A percentile compares a stretch with the other conserved stretches of the same genome.
phyloP scores from a whole-genome alignment of 345 rosid genomes.

The Eucalyptus curtisii region DNA sequence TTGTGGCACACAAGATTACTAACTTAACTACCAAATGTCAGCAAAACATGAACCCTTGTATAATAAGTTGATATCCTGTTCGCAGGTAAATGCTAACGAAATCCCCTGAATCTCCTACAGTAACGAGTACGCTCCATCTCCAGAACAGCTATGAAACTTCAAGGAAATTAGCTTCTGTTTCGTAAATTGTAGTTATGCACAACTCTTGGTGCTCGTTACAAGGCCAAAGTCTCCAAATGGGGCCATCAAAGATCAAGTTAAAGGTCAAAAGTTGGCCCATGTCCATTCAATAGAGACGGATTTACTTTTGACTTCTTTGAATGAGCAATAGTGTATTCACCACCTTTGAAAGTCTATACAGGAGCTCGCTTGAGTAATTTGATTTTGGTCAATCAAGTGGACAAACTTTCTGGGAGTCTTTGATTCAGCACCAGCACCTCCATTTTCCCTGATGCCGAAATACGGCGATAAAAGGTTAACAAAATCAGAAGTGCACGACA shows the following conservation, averaged over 20 bases:
- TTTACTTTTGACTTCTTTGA: background rate
- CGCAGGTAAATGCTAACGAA: background rate
- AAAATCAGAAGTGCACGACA: background rate
- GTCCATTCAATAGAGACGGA: background rate
- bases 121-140: background rate
- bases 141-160: background rate
- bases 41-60: background rate
- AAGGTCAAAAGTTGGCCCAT: background rate
- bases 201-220: background rate
- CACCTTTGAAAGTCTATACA: background rate
- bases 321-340: background rate
- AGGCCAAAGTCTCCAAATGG: background rate
- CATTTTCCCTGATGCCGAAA: background rate
- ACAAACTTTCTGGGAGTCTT: background rate
- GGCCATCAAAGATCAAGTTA: background rate
- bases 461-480: fast-evolving
- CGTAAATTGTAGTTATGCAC: background rate
- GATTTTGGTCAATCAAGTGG: background rate
- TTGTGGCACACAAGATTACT: background rate
- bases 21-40: background rate
- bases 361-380: background rate
- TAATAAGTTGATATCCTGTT: background rate
- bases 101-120: background rate
- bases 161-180: background rate
- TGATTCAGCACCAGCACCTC: background rate